Evolutionary conservation across 139 green algal genomes (phyloP).

Genomic region (Coelastrella sp.): DNA sequence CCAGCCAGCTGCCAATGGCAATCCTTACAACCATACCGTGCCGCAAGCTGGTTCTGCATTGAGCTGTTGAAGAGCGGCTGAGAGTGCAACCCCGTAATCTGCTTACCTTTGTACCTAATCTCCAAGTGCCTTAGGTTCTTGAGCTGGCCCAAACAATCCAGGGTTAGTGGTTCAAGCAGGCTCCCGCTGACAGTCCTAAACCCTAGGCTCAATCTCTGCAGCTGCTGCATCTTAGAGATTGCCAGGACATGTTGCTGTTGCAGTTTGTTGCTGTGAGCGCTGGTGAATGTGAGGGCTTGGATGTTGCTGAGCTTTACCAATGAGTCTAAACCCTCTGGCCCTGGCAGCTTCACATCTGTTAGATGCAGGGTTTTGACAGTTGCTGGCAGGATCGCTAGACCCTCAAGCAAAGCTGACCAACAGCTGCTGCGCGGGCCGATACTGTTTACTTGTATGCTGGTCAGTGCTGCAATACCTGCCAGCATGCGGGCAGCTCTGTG

Average conservation of each 20-base stretch:
- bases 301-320: neutral
- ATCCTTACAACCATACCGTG: too few relatives aligned
- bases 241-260: conserved; percentile 35
- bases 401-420: neutral
- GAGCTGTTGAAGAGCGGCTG: too few relatives aligned
- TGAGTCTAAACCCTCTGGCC: neutral
- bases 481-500: neutral
- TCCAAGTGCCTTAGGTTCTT: conserved; percentile 19
- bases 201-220: conserved; percentile 3
- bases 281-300: neutral
- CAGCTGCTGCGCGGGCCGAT: conserved; percentile 22
- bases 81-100: neutral
- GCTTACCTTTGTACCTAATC: conserved; percentile 31
- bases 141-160: conserved; percentile 11
- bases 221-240: neutral
- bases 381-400: neutral
- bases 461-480: neutral
- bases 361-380: neutral
- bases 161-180: neutral
- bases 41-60: too few relatives aligned
- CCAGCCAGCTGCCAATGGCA: too few relatives aligned
- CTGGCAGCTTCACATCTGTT: neutral
- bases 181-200: conserved; percentile 9
- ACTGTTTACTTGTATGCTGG: too few relatives aligned
- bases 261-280: conserved; percentile 9